These are phyloP conservation scores for Umbelopsis isabellina DNA, from an alignment of 192 early-diverging fungal species.

Conservation along the genomic window DNA sequence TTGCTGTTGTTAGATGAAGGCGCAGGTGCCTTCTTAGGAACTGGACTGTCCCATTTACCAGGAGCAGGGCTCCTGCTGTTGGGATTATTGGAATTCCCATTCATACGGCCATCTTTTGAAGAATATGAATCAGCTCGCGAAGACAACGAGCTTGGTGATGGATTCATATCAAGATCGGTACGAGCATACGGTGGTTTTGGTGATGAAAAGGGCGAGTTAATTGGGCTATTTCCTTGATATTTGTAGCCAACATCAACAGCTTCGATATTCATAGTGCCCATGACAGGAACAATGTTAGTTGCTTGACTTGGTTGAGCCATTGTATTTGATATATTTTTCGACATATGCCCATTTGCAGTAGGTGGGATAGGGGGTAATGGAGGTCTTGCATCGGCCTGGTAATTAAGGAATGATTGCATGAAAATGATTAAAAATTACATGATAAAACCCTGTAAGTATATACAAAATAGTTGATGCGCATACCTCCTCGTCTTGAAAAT, in stretches of 20 bases:
- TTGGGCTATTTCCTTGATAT: slow-evolving; percentile 15
- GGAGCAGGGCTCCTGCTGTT: slow-evolving; percentile 32
- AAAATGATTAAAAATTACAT: neutral
- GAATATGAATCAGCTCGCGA: slow-evolving; percentile 3
- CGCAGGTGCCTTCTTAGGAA: slow-evolving; percentile 13
- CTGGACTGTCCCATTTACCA: slow-evolving; percentile 21
- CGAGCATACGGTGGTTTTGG: slow-evolving; percentile 3
- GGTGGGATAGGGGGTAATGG: slow-evolving; percentile 17
- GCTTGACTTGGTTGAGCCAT: slow-evolving; percentile 37
- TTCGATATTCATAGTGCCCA: slow-evolving; percentile 37
- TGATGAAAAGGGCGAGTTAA: slow-evolving; percentile 17
- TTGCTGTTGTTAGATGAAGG: slow-evolving; percentile 28
- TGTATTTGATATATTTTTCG: slow-evolving; percentile 18
- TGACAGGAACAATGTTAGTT: slow-evolving; percentile 41
- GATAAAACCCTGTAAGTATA: neutral
- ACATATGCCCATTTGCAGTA: slow-evolving; percentile 27
- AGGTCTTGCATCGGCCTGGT: slow-evolving; percentile 27
- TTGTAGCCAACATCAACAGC: slow-evolving; percentile 22
- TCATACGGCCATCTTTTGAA: slow-evolving; percentile 11
- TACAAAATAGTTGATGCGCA: neutral
- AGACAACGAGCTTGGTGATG: slow-evolving; percentile 3
- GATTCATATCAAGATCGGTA: neutral
- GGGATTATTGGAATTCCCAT: slow-evolving; percentile 8
- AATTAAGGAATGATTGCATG: slow-evolving; percentile 1
- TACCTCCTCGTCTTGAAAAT: slow-evolving; percentile 27